Evolutionary conservation across 345 rosid species (phyloP).

Genomic region (Trapa bicornis): DNA sequence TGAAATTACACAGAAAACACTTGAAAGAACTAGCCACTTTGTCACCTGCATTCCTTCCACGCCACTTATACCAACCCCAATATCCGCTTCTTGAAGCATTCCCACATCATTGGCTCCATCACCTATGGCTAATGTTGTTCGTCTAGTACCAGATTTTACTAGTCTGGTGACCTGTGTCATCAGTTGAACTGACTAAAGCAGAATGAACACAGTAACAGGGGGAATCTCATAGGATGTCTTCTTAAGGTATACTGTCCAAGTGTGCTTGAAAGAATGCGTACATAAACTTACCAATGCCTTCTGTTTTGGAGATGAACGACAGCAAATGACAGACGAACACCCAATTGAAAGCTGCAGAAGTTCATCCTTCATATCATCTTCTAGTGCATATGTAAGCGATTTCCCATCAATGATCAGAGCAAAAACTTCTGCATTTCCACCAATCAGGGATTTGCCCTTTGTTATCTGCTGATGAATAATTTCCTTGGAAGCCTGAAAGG

Average conservation of each 20-base stretch:
- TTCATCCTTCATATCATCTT: conserved; percentile 43
- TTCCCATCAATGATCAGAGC: conserved; percentile 89
- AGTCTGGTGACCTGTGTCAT: conserved; percentile 59
- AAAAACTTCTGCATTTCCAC: conserved; percentile 36
- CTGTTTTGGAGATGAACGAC: conserved; percentile 95
- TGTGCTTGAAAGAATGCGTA: background rate
- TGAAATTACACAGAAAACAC: background rate
- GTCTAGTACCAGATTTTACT: conserved; percentile 66
- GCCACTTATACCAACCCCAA: conserved; percentile 89
- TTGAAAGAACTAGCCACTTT: background rate
- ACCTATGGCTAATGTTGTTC: conserved; percentile 79
- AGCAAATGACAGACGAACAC: conserved; percentile 91
- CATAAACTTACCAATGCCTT: conserved; percentile 69
- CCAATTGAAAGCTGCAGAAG: conserved; percentile 64
- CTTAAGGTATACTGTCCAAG: background rate
- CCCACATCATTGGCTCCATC: conserved; percentile 99
- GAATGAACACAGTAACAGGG: background rate
- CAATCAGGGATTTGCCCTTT: conserved; percentile 35
- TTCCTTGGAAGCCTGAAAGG: conserved; percentile 54
- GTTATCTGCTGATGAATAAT: conserved; percentile 42
- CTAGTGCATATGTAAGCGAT: conserved; percentile 71
- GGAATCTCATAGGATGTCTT: background rate
- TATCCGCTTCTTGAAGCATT: conserved; percentile 98
- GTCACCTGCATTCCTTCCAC: conserved; percentile 97
- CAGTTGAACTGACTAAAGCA: conserved; percentile 10